These are phyloP conservation scores for Acephala macrosclerotiorum DNA, from an alignment of 2,329 filamentous ascomycete genomes.

Conservation along the genomic window DNA sequence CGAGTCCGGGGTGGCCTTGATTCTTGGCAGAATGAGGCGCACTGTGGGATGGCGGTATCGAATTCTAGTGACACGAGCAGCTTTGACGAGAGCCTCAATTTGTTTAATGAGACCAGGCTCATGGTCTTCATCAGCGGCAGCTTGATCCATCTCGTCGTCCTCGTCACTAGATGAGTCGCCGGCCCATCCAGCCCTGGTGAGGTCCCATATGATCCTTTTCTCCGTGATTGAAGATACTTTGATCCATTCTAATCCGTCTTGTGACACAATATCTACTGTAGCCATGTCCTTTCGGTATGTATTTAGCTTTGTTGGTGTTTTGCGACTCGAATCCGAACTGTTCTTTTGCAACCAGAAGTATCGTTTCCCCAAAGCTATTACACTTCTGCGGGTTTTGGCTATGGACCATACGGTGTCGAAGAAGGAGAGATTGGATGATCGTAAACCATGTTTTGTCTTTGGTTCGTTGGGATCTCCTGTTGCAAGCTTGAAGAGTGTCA, in stretches of 20 bases:
- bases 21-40: slow-evolving; percentile 66
- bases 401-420: slow-evolving; percentile 69
- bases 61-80: slow-evolving; percentile 62
- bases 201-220: slow-evolving; percentile 69
- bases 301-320: slow-evolving; percentile 18
- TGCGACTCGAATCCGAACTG: slow-evolving; percentile 28
- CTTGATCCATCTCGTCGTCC: slow-evolving; percentile 45
- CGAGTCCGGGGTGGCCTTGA: slow-evolving; percentile 53
- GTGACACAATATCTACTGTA: slow-evolving; percentile 69
- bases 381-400: slow-evolving; percentile 62
- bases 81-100: slow-evolving; percentile 63
- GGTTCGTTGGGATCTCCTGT: slow-evolving; percentile 36
- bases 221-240: slow-evolving; percentile 73
- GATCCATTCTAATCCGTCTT: slow-evolving; percentile 70
- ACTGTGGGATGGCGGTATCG: slow-evolving; percentile 66
- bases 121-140: slow-evolving; percentile 51
- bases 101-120: slow-evolving; percentile 64
- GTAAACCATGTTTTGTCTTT: slow-evolving; percentile 60
- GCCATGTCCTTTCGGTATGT: slow-evolving; percentile 47
- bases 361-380: slow-evolving; percentile 64
- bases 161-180: slow-evolving; percentile 51
- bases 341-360: slow-evolving; percentile 54
- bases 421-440: slow-evolving; percentile 72
- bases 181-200: slow-evolving; percentile 73
- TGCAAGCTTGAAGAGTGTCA: slow-evolving; percentile 21